A percentile compares a stretch with the other conserved stretches of the same genome.
Evolutionary conservation across 2,329 filamentous ascomycete genomes (phyloP).

Genomic region (Alternaria sp.): DNA sequence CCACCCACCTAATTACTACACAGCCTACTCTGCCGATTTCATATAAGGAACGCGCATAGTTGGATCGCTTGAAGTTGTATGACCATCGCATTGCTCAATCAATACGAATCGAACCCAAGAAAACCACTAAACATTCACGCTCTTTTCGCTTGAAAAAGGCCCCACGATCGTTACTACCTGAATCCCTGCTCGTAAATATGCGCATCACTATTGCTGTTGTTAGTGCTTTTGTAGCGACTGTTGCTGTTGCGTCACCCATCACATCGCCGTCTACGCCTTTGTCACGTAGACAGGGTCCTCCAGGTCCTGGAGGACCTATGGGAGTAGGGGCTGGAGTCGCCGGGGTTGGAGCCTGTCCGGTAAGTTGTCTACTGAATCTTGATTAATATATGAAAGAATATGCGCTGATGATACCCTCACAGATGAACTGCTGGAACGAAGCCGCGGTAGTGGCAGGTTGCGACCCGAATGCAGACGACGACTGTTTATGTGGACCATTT

Average conservation of each 20-base stretch:
- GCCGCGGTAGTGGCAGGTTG: conserved; percentile 36
- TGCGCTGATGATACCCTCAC: conserved; percentile 9
- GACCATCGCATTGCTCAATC: conserved; percentile 2
- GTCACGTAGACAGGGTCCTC: conserved; percentile 8
- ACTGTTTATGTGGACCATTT: conserved; percentile 45
- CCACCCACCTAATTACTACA: conserved; percentile 3
- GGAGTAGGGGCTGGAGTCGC: conserved; percentile 24
- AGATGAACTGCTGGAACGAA: conserved; percentile 48
- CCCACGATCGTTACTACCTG: conserved; percentile 15
- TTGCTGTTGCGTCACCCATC: conserved; percentile 33
- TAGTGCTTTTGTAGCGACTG: conserved; percentile 18
- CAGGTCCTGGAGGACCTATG: neutral
- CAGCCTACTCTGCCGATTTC: neutral
- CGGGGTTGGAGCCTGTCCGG: conserved; percentile 35
- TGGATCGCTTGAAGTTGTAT: neutral
- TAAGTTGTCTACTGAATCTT: conserved; percentile 15
- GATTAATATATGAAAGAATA: neutral
- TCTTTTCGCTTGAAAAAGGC: conserved; percentile 6
- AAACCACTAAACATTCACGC: neutral
- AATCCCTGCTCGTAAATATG: conserved; percentile 19
- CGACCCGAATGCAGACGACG: conserved; percentile 42
- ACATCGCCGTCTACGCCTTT: conserved; percentile 12
- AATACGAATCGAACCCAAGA: neutral
- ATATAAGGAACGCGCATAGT: neutral
- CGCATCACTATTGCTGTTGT: conserved; percentile 24